These are phyloP conservation scores for Bidens hawaiensis DNA, from an alignment of 140 eudicot species.

Conservation along the genomic window DNA sequence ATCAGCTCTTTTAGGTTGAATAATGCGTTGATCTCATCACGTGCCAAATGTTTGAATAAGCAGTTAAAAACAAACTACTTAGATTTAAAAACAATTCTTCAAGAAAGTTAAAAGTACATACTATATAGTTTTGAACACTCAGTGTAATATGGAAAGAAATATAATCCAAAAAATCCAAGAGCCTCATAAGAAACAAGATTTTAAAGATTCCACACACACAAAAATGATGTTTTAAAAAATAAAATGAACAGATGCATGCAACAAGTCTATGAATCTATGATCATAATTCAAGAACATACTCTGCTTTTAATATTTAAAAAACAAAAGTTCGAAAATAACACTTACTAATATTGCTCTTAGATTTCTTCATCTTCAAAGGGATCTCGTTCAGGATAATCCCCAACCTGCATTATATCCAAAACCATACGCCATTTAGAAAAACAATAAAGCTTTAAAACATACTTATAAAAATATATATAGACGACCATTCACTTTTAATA, in stretches of 20 bases:
- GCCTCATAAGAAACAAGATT: not conserved
- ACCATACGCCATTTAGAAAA: not conserved
- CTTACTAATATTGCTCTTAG: slow-evolving; percentile 13
- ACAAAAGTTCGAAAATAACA: not conserved
- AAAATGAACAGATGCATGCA: not conserved
- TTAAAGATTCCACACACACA: not conserved
- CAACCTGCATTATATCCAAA: slow-evolving; percentile 52
- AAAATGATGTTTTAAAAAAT: not conserved
- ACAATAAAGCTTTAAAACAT: not conserved
- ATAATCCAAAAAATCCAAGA: not conserved
- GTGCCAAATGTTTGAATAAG: no score
- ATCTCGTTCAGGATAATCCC: slow-evolving; percentile 88
- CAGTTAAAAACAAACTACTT: not conserved
- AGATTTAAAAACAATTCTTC: not conserved
- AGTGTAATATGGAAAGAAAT: slow-evolving; percentile 41
- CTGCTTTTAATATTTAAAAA: not conserved
- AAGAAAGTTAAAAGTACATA: not conserved
- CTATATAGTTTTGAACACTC: slow-evolving; percentile 30
- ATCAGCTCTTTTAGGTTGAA: no score
- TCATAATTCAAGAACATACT: slow-evolving; percentile 1
- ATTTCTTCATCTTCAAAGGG: slow-evolving; percentile 89
- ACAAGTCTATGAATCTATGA: slow-evolving; percentile 7
- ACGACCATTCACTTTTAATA: not conserved
- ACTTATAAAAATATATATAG: not conserved
- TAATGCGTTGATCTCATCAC: no score